These are phyloP conservation scores for Lasiodiplodia sp. DNA, from an alignment of 2,329 filamentous ascomycete species.

Conservation along the genomic window DNA sequence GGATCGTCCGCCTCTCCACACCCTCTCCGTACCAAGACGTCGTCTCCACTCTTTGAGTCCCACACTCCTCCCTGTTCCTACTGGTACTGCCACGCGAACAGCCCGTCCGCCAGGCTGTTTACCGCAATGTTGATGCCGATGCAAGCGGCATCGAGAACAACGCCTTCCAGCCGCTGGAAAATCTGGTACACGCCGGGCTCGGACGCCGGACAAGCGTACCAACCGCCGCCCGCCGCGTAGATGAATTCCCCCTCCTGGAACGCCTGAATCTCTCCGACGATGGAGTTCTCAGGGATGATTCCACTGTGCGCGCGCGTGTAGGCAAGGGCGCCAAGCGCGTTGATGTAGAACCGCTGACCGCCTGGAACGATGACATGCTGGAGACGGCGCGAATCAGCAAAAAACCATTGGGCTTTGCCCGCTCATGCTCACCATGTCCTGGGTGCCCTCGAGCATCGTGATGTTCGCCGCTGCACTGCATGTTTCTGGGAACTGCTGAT, in stretches of 20 bases:
- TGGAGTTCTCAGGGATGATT: constrained; percentile 1
- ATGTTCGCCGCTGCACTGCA: constrained; percentile 15
- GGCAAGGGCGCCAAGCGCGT: constrained; percentile 1
- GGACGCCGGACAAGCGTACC: constrained; percentile 13
- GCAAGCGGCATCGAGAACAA: background rate
- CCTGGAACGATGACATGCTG: constrained; percentile 16
- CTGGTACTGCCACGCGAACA: constrained; percentile 26
- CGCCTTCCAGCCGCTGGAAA: background rate
- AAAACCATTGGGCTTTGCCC: background rate
- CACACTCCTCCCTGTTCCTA: background rate
- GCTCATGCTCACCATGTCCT: background rate
- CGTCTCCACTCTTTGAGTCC: constrained; percentile 14
- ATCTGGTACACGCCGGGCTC: background rate
- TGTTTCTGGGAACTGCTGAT: background rate
- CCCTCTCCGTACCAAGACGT: constrained; percentile 18
- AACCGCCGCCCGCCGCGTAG: constrained; percentile 18
- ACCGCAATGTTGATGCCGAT: constrained; percentile 14
- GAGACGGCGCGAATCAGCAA: background rate
- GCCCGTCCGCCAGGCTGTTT: background rate
- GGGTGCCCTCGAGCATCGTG: background rate
- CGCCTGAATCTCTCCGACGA: background rate
- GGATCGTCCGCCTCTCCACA: constrained; percentile 20
- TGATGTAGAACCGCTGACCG: constrained; percentile 25
- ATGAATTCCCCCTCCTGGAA: constrained; percentile 20
- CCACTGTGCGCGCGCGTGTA: constrained; percentile 27